Conservation (phyloP, 164 flowering plant genomes). For the Akebia trifoliata region DNA sequence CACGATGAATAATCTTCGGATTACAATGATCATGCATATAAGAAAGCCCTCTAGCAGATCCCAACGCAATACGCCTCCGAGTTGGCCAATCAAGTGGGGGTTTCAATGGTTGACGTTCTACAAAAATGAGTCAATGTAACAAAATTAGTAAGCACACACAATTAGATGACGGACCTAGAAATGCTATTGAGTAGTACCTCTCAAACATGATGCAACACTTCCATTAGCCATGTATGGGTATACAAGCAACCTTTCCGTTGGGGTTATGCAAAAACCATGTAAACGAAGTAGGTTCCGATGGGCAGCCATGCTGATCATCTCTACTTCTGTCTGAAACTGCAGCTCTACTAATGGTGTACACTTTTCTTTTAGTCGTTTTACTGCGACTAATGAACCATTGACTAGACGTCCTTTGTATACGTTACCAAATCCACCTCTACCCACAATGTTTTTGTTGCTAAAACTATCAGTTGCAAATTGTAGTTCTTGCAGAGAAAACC, state of each 20-base stretch:
- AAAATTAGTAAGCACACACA: neutral
- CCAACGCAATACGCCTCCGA: slow-evolving; percentile 66
- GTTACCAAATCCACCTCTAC: slow-evolving; percentile 42
- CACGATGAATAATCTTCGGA: slow-evolving; percentile 89
- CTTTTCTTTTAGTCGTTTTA: slow-evolving; percentile 33
- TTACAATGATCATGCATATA: slow-evolving; percentile 91
- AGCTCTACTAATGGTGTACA: slow-evolving; percentile 33
- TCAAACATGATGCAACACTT: slow-evolving; percentile 36
- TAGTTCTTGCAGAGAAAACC: slow-evolving; percentile 34
- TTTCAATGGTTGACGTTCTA: slow-evolving; percentile 61
- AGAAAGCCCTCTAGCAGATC: slow-evolving; percentile 83
- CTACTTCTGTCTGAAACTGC: slow-evolving; percentile 39
- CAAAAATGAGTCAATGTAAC: slow-evolving; percentile 11
- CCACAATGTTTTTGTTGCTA: slow-evolving; percentile 32
- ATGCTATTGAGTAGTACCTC: slow-evolving; percentile 29
- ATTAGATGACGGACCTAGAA: too few relatives aligned
- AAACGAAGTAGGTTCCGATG: slow-evolving; percentile 30
- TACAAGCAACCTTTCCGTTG: slow-evolving; percentile 33
- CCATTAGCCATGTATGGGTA: slow-evolving; percentile 38
- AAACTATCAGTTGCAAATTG: slow-evolving; percentile 39
- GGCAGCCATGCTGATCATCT: slow-evolving; percentile 41
- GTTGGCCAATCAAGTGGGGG: slow-evolving; percentile 80
- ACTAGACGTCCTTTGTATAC: slow-evolving; percentile 38
- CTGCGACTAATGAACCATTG: slow-evolving; percentile 38
- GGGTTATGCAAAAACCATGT: slow-evolving; percentile 37